Evolutionary conservation across 2,329 filamentous ascomycete genomes (phyloP).

Genomic region (Dothistroma pini): DNA sequence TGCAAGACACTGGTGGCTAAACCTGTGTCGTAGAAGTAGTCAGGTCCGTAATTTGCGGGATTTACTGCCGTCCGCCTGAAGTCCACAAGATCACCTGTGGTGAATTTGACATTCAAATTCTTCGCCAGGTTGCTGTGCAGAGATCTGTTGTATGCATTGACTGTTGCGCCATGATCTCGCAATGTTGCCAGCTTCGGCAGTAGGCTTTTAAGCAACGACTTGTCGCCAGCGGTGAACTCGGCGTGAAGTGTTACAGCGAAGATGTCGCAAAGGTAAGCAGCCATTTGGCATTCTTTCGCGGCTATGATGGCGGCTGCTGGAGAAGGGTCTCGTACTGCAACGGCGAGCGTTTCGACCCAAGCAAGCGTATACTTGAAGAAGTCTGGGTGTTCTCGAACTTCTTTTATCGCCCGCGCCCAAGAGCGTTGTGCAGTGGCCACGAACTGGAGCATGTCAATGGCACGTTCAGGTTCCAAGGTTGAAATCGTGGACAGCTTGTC

Average conservation of each 20-base stretch:
- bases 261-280: constrained; percentile 79
- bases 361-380: constrained; percentile 70
- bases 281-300: constrained; percentile 52
- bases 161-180: constrained; percentile 69
- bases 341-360: constrained; percentile 61
- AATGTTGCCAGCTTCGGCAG: constrained; percentile 75
- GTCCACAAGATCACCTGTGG: constrained; percentile 66
- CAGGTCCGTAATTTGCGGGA: constrained; percentile 55
- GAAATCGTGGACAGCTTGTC: constrained; percentile 63
- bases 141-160: constrained; percentile 82
- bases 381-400: constrained; percentile 66
- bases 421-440: constrained; percentile 85
- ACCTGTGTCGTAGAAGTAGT: constrained; percentile 80
- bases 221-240: constrained; percentile 70
- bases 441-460: constrained; percentile 77
- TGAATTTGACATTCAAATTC: constrained; percentile 78
- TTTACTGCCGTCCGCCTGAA: constrained; percentile 70
- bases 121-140: constrained; percentile 79
- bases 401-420: constrained; percentile 91
- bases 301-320: constrained; percentile 30
- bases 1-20: constrained; percentile 71
- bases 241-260: constrained; percentile 89
- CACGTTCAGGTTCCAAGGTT: constrained; percentile 60
- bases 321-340: constrained; percentile 39
- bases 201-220: constrained; percentile 65